Evolutionary conservation across 2,329 filamentous ascomycete genomes (phyloP).

Genomic region (Trichoderma koningii): DNA sequence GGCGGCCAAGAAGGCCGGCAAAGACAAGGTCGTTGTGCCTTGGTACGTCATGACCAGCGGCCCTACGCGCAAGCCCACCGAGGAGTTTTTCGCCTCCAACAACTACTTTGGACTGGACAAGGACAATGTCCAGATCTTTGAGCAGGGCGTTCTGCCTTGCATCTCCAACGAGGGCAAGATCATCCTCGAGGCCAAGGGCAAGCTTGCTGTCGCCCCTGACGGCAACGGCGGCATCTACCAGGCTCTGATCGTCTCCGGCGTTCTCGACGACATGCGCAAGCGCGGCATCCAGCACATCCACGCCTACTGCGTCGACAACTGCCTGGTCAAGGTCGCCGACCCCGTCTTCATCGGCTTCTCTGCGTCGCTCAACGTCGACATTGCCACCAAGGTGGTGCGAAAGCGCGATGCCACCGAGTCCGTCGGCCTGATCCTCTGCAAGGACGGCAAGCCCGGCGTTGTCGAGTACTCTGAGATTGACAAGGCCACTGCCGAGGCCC

Average conservation of each 20-base stretch:
- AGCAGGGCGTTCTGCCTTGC: slow-evolving; percentile 95
- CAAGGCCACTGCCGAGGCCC: slow-evolving; percentile 81
- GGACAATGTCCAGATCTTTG: slow-evolving; percentile 88
- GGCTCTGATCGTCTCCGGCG: slow-evolving; percentile 77
- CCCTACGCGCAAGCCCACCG: slow-evolving; percentile 87
- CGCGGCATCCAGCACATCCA: slow-evolving; percentile 94
- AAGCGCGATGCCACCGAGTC: slow-evolving; percentile 97
- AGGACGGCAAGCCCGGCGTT: slow-evolving; percentile 95
- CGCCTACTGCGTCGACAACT: slow-evolving; percentile 98
- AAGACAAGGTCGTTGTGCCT: slow-evolving; percentile 66
- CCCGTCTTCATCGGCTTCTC: slow-evolving; percentile 94
- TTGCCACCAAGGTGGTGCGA: slow-evolving; percentile 98
- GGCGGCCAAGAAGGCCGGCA: slow-evolving; percentile 68
- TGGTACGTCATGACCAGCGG: slow-evolving; percentile 99
- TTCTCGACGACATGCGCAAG: slow-evolving; percentile 83
- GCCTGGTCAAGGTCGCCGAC: slow-evolving; percentile 97
- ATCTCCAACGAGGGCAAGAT: slow-evolving; percentile 99
- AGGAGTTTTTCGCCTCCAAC: slow-evolving; percentile 88
- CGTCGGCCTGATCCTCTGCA: slow-evolving; percentile 89
- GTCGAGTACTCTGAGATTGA: slow-evolving; percentile 99
- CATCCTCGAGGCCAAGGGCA: slow-evolving; percentile 84
- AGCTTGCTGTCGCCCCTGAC: slow-evolving; percentile 91
- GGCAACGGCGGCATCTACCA: slow-evolving; percentile 97
- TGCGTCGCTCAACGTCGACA: slow-evolving; percentile 84
- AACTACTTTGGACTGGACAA: slow-evolving; percentile 86